phyloP scores from a whole-genome alignment of 768 basidiomycete genomes.

The Hysterangium stoloniferum region DNA sequence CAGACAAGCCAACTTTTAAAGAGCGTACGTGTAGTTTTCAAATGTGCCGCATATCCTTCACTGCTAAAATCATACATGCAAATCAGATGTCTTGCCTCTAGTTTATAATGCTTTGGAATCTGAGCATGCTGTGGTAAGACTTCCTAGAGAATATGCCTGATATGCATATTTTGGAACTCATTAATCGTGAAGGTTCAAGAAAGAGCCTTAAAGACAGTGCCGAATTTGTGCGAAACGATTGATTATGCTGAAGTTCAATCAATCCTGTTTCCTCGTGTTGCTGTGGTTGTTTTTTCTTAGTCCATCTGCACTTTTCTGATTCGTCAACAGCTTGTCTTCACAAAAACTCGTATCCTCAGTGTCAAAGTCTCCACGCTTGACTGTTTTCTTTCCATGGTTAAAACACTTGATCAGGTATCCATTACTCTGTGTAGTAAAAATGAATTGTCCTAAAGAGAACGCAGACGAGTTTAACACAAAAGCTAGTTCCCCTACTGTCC shows the following conservation, averaged over 20 bases:
- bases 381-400: slow-evolving; percentile 84
- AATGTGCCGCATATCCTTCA: too few relatives aligned
- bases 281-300: slow-evolving; percentile 44
- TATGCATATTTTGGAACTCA: slow-evolving; percentile 7
- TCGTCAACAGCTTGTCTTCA: slow-evolving; percentile 70
- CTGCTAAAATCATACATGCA: not conserved
- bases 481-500: slow-evolving; percentile 87
- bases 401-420: slow-evolving; percentile 77
- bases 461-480: slow-evolving; percentile 83
- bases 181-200: slow-evolving; percentile 67
- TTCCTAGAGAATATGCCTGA: not conserved
- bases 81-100: slow-evolving; percentile 84
- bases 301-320: slow-evolving; percentile 2
- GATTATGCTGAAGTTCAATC: slow-evolving; percentile 94
- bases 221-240: slow-evolving; percentile 83
- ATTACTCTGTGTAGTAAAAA: not conserved
- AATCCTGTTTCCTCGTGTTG: slow-evolving; percentile 85
- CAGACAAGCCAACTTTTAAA: slow-evolving; percentile 75
- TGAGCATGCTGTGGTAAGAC: slow-evolving; percentile 73
- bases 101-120: slow-evolving; percentile 95
- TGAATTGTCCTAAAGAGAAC: not conserved
- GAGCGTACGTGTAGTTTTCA: slow-evolving; percentile 55
- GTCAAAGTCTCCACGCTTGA: slow-evolving; percentile 85
- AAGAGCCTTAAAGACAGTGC: slow-evolving; percentile 74
- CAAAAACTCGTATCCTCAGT: slow-evolving; percentile 79